Base-by-base conservation (phyloP, 129 eudicot genomes). In the Flaveria brownii region DNA sequence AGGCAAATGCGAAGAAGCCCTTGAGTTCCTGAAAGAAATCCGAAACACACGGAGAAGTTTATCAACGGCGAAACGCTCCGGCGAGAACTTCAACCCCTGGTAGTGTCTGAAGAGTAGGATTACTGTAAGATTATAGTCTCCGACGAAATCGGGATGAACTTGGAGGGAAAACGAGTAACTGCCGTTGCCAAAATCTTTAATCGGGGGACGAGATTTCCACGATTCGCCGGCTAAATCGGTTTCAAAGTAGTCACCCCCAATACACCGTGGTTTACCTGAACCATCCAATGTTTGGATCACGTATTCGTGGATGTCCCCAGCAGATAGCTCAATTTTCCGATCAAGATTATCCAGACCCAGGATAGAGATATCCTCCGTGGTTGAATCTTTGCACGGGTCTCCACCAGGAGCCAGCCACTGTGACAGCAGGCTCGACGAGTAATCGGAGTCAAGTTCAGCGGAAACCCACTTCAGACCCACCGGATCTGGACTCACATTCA, bases 231-330 rank as follows among this genome's bases (percentile, higher is more conserved):
- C 85, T 11, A 93, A 77, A 78, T 93, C 97, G 14, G 85, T 79
- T 82, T 93, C 98, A 49, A 90, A 91, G 64, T 90, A 93, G 68
- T 93, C 99, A 6, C 97, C 99, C 46, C 99, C 99, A 9, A 75
- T 55, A 75, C 99, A 91, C 67, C 78, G 86, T 1, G 82, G 83
- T 5, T 80, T 84, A 9, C 99, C 99, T 13, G 76, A 71, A 47
- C 72, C 84, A 80, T 95, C 97, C 85, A 93, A 23, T 25, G 97
- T 81, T 28, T 91, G 97, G 78, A 93, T 85, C 66, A 82, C 82
- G 64, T 84, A 88, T 70, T 91, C 90, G 77, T 89, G 97, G 71
- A 82, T 85, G 2, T 84, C 80, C 18, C 97, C 97, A 45, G 85
- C 55, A 0, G 86, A 64, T 52, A 95, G 74, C 70, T 74, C 88